Evolutionary conservation across 2,329 filamentous ascomycete genomes (phyloP), one percentile per base, ranked within the genome.

Genomic region (Colletotrichum acutatum): DNA sequence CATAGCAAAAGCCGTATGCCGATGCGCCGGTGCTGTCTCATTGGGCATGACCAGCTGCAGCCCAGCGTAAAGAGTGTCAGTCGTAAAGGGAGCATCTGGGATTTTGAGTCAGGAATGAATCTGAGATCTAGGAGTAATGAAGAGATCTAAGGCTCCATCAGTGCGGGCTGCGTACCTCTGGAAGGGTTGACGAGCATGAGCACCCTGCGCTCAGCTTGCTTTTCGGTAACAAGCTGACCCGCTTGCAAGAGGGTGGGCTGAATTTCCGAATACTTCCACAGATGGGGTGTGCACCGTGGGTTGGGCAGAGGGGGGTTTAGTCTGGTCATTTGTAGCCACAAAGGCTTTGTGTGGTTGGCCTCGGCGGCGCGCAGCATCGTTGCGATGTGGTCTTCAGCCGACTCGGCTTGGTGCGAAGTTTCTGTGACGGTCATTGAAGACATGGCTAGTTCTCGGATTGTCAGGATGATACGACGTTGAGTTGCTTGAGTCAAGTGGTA

Each of bases 11-110:
- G 88, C 87, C 0, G 84, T 86, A 75, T 90, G 87, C 1, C 88
- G 80, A 76, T 90, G 88, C 0, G 87, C 87, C 4, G 82, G 83
- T 1, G 87, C 87, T 0, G 83, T 87, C 76, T 90, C 88, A 70
- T 85, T 83, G 1, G 87, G 87, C 82, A 87, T 85, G 4, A 90
- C 86, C 0, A 90, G 81, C 77, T 89, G 88, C 0, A 89, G 82
- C 4, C 87, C 88, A 1, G 85, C 87, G 73, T 89, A 89, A 12
- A 90, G 76, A 1, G 87, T 89, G 76, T 90, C 88, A 3, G 87
- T 89, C 1, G 87, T 89, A 76, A 83, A 88, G 0, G 87, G 87
- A 0, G 85, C 85, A 72, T 84, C 85, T 85, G 60, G 34, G 57
- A 57, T 59, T 30, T 19, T 61, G 34, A 60, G 65, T 24, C 5